Conservation (phyloP, 768 basidiomycete genomes). For the Coprinopsis marcescibilis region DNA sequence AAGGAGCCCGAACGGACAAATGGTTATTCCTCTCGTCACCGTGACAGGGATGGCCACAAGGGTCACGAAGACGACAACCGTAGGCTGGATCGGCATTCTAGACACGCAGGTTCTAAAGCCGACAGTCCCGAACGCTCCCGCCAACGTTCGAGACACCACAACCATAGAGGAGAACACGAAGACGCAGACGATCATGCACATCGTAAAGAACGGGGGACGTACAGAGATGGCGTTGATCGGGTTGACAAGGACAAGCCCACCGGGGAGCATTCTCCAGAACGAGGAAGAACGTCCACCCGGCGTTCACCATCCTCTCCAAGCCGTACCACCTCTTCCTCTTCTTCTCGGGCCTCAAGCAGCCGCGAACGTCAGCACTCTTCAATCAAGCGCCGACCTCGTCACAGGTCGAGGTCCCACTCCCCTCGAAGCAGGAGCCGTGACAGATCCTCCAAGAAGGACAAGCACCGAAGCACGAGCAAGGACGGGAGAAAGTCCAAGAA, state of each 20-base stretch:
- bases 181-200: background rate
- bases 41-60: background rate
- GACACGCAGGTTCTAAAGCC: no score
- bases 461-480: background rate
- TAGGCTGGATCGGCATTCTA: no score
- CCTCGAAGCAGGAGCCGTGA: slow-evolving; percentile 1
- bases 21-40: no score
- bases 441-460: background rate
- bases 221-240: background rate
- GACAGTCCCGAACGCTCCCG: no score
- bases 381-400: slow-evolving; percentile 1
- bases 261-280: background rate
- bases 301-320: background rate
- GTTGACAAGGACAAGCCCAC: background rate
- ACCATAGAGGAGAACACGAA: background rate
- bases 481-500: slow-evolving; percentile 5
- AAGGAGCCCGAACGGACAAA: background rate
- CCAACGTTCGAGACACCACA: background rate
- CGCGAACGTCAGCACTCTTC: background rate
- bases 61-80: background rate
- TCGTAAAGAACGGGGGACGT: background rate
- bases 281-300: background rate
- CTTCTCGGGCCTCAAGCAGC: no score
- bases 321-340: slow-evolving; percentile 1
- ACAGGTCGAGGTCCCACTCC: background rate